Evolutionary conservation across 805 yeast species (phyloP).

Genomic region (Lipomyces orientalis): DNA sequence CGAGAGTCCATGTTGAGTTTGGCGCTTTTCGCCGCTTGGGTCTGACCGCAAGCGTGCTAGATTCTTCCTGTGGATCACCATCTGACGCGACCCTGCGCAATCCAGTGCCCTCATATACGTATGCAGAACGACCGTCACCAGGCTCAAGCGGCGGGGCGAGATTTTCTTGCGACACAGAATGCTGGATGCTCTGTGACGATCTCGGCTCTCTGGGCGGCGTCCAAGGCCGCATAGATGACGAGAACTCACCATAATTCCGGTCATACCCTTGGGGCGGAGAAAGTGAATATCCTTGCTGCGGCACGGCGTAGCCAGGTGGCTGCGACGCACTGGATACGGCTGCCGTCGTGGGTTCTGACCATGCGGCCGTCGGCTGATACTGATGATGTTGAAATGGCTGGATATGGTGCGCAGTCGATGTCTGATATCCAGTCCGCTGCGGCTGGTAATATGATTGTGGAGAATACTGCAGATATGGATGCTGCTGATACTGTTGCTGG

Average conservation of each 20-base stretch:
- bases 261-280: not conserved
- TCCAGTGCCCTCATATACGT: not conserved
- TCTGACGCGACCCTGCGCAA: not conserved
- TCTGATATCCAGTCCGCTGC: not conserved
- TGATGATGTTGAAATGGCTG: not conserved
- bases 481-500: conserved; percentile 7
- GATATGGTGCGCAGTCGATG: not conserved
- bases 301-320: not conserved
- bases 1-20: conserved; percentile 45
- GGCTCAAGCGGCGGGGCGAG: not conserved
- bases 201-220: not conserved
- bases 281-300: not conserved
- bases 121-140: not conserved
- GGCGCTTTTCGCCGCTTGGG: conserved; percentile 42
- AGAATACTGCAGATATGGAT: not conserved
- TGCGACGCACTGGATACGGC: not conserved
- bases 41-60: not conserved
- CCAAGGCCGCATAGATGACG: not conserved
- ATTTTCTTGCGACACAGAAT: not conserved
- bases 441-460: not conserved
- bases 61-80: conserved; percentile 1
- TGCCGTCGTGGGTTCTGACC: not conserved
- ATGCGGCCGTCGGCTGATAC: not conserved
- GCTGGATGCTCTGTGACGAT: not conserved
- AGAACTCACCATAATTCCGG: not conserved